Evolutionary conservation across 495 filamentous ascomycete species (phyloP), one percentile per base, ranked within the genome.

Genomic region (Thermochaetoides thermophila): DNA sequence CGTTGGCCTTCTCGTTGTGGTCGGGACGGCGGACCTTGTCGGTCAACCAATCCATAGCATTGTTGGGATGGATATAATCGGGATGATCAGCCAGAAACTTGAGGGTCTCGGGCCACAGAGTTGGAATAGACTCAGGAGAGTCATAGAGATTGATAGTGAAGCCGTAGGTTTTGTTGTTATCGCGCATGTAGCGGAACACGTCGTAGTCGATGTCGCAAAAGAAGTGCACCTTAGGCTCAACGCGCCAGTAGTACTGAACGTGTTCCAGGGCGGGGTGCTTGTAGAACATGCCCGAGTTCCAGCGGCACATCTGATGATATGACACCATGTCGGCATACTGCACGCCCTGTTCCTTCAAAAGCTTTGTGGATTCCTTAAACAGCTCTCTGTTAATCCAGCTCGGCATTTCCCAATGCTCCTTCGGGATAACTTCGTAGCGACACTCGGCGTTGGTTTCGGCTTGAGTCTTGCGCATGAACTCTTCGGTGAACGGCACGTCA

Each of bases 151-250:
- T 93, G 65, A 99, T 91, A 45, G 86, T 95, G 61, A 94, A 99
- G 33, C 91, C 91, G 59, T 99, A 99, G 32, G 85, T 95, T 56
- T 94, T 89, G 66, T 96, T 91, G 62, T 83, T 69, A 56, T 99
- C 91, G 42, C 79, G 71, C 86, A 99, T 93, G 61, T 81, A 99
- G 41, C 81, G 79, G 74, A 99, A 99, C 24, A 96, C 81, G 53
- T 99, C 91, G 61, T 99, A 99, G 60, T 96, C 86, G 43, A 99
- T 67, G 48, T 94, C 81, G 66, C 91, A 99, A 75, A 95, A 99
- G 72, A 95, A 99, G 48, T 95, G 81, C 15, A 99, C 91, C 44
- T 96, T 93, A 32, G 91, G 91, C 60, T 99, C 91, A 17, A 99
- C 91, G 34, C 91, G 84, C 91, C 91, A 99, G 65, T 99, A 99